A percentile compares a stretch with the other conserved stretches of the same genome.
Evolutionary conservation across 495 filamentous ascomycete species (phyloP).

Genomic region (Geopyxis carbonaria): DNA sequence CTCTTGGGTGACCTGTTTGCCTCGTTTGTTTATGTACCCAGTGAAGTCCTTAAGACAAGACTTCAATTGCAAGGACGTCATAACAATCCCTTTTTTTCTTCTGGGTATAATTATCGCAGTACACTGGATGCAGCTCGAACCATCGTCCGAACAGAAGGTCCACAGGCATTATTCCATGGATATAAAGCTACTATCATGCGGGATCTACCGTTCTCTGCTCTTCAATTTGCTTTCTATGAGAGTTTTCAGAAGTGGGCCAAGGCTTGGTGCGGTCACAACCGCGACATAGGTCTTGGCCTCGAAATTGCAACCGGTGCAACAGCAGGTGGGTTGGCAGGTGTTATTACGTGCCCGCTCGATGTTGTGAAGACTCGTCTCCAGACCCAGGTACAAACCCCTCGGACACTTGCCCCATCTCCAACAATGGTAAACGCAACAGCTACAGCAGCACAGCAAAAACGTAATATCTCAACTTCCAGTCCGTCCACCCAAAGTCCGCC

Average conservation of each 20-base stretch:
- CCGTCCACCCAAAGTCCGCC: constrained; percentile 57
- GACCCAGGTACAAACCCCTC: constrained; percentile 46
- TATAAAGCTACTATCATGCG: constrained; percentile 90
- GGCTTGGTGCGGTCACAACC: constrained; percentile 41
- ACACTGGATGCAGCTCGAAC: constrained; percentile 65
- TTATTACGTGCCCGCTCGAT: constrained; percentile 87
- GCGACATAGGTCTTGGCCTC: constrained; percentile 65
- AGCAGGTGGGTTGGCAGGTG: constrained; percentile 87
- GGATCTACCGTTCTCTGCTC: constrained; percentile 83
- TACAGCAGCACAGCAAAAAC: constrained; percentile 28
- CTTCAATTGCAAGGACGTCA: constrained; percentile 85
- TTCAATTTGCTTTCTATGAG: constrained; percentile 97
- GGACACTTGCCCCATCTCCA: constrained; percentile 8
- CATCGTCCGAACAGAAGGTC: constrained; percentile 65
- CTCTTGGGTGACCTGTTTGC: constrained; percentile 86
- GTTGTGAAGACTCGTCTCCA: constrained; percentile 97
- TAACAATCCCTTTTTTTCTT: constrained; percentile 84
- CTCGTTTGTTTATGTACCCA: constrained; percentile 83
- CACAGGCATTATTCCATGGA: constrained; percentile 75
- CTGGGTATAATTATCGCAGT: constrained; percentile 83
- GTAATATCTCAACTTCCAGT: constrained; percentile 69
- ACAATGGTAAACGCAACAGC: constrained; percentile 10
- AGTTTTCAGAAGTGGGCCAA: constrained; percentile 71
- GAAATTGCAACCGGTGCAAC: constrained; percentile 80
- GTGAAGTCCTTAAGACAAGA: constrained; percentile 89